These are phyloP conservation scores for Phaeosphaeria sp. DNA, from an alignment of 2,329 filamentous ascomycete species.

Conservation along the genomic window DNA sequence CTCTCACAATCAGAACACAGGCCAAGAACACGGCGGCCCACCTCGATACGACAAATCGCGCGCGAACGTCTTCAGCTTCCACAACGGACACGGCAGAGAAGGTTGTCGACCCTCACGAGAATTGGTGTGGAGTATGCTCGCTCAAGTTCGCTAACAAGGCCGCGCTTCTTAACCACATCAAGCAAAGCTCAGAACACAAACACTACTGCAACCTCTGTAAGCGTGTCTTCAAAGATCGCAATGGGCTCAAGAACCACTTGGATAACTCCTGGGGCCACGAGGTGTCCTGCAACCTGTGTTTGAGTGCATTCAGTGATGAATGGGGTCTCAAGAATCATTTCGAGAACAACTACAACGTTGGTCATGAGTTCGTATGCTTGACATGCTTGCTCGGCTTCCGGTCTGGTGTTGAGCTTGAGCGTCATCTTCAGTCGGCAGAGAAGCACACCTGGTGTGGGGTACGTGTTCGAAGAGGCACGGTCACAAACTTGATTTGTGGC, in stretches of 20 bases:
- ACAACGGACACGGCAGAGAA: slow-evolving; percentile 18
- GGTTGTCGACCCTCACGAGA: slow-evolving; percentile 25
- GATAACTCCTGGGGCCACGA: slow-evolving; percentile 38
- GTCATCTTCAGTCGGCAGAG: slow-evolving; percentile 28
- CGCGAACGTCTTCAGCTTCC: slow-evolving; percentile 9
- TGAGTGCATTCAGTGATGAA: slow-evolving; percentile 42
- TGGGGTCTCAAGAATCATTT: slow-evolving; percentile 43
- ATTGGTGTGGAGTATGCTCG: slow-evolving; percentile 44
- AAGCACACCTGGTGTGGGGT: slow-evolving; percentile 38
- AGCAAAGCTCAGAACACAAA: slow-evolving; percentile 30
- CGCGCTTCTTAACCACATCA: slow-evolving; percentile 32
- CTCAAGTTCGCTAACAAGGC: slow-evolving; percentile 29
- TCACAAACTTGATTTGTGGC: not conserved
- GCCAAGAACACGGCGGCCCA: not conserved
- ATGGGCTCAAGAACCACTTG: slow-evolving; percentile 44
- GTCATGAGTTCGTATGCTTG: slow-evolving; percentile 37
- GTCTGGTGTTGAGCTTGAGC: slow-evolving; percentile 24
- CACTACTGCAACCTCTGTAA: slow-evolving; percentile 47
- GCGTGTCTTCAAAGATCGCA: slow-evolving; percentile 42
- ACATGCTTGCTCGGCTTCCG: slow-evolving; percentile 37
- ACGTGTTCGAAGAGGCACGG: not conserved
- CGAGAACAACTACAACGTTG: slow-evolving; percentile 38
- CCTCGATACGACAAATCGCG: slow-evolving; percentile 2
- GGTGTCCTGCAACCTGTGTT: slow-evolving; percentile 40
- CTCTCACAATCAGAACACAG: slow-evolving; percentile 16